Percentiles rank a stretch among this genome's conserved stretches.
Conservation (phyloP, 495 filamentous ascomycete genomes). For the Penicillium coffeae region DNA sequence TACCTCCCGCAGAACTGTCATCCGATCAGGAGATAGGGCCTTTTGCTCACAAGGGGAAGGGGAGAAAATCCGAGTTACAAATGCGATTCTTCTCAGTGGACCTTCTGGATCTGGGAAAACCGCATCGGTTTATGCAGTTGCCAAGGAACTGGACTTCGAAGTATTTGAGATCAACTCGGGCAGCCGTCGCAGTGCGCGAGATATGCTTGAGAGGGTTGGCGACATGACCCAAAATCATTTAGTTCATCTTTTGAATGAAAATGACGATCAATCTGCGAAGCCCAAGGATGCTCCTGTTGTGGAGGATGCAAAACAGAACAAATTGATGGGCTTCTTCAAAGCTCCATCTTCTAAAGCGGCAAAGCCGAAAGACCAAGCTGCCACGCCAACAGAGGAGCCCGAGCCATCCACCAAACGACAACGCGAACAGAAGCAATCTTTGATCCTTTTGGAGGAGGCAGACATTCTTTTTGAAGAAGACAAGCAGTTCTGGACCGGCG, state of each 20-base stretch:
- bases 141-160: conserved; percentile 90
- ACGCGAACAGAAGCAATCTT: conserved; percentile 79
- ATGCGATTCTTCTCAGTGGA: conserved; percentile 80
- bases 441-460: conserved; percentile 92
- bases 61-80: conserved; percentile 45
- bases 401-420: conserved; percentile 35
- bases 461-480: conserved; percentile 94
- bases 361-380: conserved; percentile 13
- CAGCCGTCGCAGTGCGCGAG: conserved; percentile 78
- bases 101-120: conserved; percentile 92
- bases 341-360: conserved; percentile 27
- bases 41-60: conserved; percentile 26
- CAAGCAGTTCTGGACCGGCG: conserved; percentile 86
- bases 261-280: conserved; percentile 21
- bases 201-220: conserved; percentile 86
- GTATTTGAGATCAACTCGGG: conserved; percentile 92
- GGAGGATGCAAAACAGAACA: conserved; percentile 68
- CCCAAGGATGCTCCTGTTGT: conserved; percentile 9
- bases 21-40: conserved; percentile 53
- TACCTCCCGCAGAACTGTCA: conserved; percentile 56
- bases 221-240: conserved; percentile 97
- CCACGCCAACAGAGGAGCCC: conserved; percentile 5
- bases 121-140: conserved; percentile 88
- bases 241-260: conserved; percentile 53
- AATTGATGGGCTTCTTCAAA: conserved; percentile 79